Base-by-base conservation (phyloP, 2,329 filamentous ascomycete species). In the Phyllosticta citribraziliensis region DNA sequence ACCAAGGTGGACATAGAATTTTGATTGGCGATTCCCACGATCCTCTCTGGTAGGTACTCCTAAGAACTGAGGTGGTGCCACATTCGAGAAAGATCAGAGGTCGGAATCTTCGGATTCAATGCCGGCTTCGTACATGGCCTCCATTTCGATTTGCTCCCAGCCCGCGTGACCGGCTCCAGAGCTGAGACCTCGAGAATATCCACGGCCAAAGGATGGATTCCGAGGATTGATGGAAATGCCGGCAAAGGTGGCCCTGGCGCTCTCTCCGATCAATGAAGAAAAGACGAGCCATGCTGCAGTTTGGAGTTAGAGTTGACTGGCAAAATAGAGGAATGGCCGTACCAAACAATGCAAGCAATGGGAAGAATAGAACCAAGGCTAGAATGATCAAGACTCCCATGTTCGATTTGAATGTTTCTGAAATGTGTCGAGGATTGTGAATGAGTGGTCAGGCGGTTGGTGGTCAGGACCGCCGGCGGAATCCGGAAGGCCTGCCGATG, bases 1-100 rank as follows among this genome's bases (percentile, higher is more conserved):
- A 70, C 66, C 57, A 74, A 74, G 64, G 66, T 69, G 50, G 85
- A 88, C 65, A 82, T 95, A 56, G 89, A 94, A 57, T 95, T 95
- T 69, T 91, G 70, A 58, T 47, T 22, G 40, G 20, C 22, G 33
- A 61, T 9, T 20, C 22, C 6, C 47, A n/a, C 8, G n/a, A 12
- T 62, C 55, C 8, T 55, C 60, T 27, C 24, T 5, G 3, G 2
- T 25, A 10, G 11, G 19, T n/a, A n/a, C n/a, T n/a, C n/a, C n/a
- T n/a, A 12, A 1, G 52, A 53, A 24, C 12, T 12, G 27, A 55
- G 25, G n/a, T n/a, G 22, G 22, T 22, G 22, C 22, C 22, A 22
- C 2, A 22, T 22, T 22, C 22, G 2, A 64, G 70, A 68, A 19
- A 72, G 70, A 51, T 75, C 65, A 3, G 69, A 66, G 58, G 66